These are phyloP conservation scores for Kodamaea kakaduensis DNA, from an alignment of 805 yeast genomes.

Conservation along the genomic window DNA sequence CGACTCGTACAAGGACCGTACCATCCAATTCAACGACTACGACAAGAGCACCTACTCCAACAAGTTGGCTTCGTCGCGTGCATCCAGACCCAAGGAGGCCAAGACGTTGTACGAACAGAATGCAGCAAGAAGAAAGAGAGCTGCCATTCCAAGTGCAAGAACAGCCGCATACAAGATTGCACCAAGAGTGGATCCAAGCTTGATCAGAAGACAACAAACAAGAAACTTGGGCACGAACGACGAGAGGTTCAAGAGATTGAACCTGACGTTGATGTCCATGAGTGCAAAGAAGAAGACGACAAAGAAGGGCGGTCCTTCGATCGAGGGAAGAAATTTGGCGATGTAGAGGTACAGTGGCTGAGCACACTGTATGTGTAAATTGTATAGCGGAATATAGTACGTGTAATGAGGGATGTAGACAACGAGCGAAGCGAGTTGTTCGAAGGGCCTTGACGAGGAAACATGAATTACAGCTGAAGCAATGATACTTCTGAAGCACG, in stretches of 20 bases:
- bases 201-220: slow-evolving; percentile 40
- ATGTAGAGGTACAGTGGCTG: slow-evolving; percentile 19
- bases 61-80: slow-evolving; percentile 34
- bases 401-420: no score
- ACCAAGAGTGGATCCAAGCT: slow-evolving; percentile 64
- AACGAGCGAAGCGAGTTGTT: no score
- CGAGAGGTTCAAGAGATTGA: slow-evolving; percentile 78
- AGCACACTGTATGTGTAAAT: no score
- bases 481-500: no score
- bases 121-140: slow-evolving; percentile 88
- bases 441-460: no score
- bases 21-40: slow-evolving; percentile 65
- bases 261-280: slow-evolving; percentile 49
- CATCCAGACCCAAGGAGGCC: slow-evolving; percentile 31
- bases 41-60: slow-evolving; percentile 52
- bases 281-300: slow-evolving; percentile 44
- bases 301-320: slow-evolving; percentile 71
- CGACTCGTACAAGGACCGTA: slow-evolving; percentile 87
- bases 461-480: no score
- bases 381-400: neutral
- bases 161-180: slow-evolving; percentile 88
- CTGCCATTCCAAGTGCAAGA: slow-evolving; percentile 91
- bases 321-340: slow-evolving; percentile 64
- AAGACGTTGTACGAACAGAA: slow-evolving; percentile 79
- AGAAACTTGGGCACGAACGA: slow-evolving; percentile 53